Percentiles rank a stretch among this genome's conserved stretches.
Conservation (phyloP, 2,329 filamentous ascomycete genomes). For the Malbranchea zuffiana region DNA sequence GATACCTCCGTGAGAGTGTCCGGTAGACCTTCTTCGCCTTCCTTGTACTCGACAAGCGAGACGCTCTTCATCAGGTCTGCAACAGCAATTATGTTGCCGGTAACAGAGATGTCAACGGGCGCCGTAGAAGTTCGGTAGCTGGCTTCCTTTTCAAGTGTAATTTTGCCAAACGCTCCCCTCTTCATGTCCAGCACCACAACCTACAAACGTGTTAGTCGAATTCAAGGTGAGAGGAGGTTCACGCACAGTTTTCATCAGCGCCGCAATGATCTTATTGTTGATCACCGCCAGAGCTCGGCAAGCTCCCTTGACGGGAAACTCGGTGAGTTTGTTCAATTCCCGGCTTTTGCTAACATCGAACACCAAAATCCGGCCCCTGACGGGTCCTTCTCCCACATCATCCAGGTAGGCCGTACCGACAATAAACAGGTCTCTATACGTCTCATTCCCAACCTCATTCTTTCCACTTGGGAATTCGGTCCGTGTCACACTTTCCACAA, state of each 20-base stretch:
- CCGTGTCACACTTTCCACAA: conserved; percentile 75
- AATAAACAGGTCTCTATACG: conserved; percentile 62
- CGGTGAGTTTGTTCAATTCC: conserved; percentile 59
- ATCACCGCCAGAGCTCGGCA: conserved; percentile 70
- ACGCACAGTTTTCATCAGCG: conserved; percentile 73
- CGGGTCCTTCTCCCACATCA: conserved; percentile 43
- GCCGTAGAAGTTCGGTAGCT: conserved; percentile 73
- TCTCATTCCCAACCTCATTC: conserved; percentile 43
- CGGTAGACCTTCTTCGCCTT: conserved; percentile 45
- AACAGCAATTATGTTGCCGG: conserved; percentile 65
- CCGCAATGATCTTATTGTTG: conserved; percentile 68
- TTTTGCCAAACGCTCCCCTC: conserved; percentile 24
- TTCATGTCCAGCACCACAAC: conserved; percentile 49
- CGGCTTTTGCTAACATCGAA: conserved; percentile 65
- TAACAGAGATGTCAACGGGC: conserved; percentile 68
- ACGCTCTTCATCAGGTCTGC: conserved; percentile 92
- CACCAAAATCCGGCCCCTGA: conserved; percentile 69
- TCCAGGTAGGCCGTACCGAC: conserved; percentile 73
- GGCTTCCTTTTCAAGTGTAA: conserved; percentile 57
- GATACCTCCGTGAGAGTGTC: conserved; percentile 62
- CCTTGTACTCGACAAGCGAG: conserved; percentile 61
- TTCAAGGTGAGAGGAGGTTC: not conserved
- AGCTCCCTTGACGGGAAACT: conserved; percentile 61
- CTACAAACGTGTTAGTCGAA: conserved; percentile 22
- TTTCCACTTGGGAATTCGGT: conserved; percentile 56